A percentile compares a stretch with the other conserved stretches of the same genome.
Evolutionary conservation across 495 filamentous ascomycete species (phyloP).

Genomic region (Tricharina praecox): DNA sequence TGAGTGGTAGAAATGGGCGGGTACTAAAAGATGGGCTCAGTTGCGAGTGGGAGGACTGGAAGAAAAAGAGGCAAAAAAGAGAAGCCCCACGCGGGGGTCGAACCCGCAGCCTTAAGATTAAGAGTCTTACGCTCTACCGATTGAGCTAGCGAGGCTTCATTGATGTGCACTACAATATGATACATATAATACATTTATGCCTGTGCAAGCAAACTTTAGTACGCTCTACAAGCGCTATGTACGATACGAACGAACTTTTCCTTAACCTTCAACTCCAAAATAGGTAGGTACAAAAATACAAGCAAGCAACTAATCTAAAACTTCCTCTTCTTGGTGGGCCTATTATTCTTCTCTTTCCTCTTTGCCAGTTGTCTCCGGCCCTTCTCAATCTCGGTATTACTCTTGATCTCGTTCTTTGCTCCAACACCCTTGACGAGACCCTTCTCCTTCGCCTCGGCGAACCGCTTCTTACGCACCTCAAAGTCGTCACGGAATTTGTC

Average conservation of each 20-base stretch:
- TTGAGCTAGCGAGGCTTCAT: constrained; percentile 38
- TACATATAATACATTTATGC: too few species aligned
- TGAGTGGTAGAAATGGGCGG: constrained; percentile 53
- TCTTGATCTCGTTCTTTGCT: constrained; percentile 62
- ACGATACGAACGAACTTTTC: too few species aligned
- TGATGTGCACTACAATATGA: too few species aligned
- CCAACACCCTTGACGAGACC: constrained; percentile 49
- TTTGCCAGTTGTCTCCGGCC: constrained; percentile 56
- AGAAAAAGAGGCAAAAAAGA: background rate
- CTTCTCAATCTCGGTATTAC: constrained; percentile 69
- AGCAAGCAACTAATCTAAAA: constrained; percentile 11
- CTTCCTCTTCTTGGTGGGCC: constrained; percentile 53
- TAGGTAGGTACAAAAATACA: background rate
- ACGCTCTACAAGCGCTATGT: too few species aligned
- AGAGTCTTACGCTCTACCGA: constrained; percentile 45
- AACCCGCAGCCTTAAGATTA: constrained; percentile 42
- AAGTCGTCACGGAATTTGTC: constrained; percentile 84
- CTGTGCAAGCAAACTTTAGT: too few species aligned
- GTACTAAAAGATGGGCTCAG: background rate
- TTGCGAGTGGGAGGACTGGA: too few species aligned
- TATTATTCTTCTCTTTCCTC: constrained; percentile 72
- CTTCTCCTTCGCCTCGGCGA: constrained; percentile 71
- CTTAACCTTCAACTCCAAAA: constrained; percentile 2
- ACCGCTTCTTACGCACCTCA: constrained; percentile 75
- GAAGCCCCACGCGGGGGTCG: constrained; percentile 40